These are phyloP conservation scores for Penicillium atrosanguineum DNA, from an alignment of 495 filamentous ascomycete species.

Conservation along the genomic window DNA sequence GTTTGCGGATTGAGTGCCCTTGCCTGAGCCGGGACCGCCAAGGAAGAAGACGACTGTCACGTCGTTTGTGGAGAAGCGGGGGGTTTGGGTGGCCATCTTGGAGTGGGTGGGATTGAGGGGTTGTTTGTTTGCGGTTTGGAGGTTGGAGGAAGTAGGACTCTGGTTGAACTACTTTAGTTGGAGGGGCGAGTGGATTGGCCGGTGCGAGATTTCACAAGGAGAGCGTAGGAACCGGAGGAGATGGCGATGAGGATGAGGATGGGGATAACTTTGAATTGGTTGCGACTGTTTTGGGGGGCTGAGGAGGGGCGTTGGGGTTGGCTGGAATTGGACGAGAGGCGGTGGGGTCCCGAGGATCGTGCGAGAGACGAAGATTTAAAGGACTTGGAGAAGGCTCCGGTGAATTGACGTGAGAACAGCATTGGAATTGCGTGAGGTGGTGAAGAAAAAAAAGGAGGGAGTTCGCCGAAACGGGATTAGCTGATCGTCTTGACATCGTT, in stretches of 20 bases:
- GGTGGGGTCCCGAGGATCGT: slow-evolving; percentile 18
- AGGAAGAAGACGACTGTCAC: slow-evolving; percentile 78
- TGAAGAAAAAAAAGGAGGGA: slow-evolving; percentile 11
- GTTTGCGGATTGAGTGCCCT: slow-evolving; percentile 77
- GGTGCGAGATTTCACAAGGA: slow-evolving; percentile 60
- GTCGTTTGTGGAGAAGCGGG: slow-evolving; percentile 74
- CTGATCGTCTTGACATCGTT: not conserved
- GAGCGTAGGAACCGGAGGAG: slow-evolving; percentile 59
- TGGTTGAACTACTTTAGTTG: slow-evolving; percentile 9
- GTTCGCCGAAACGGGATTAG: slow-evolving; percentile 22
- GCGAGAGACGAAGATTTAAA: slow-evolving; percentile 1
- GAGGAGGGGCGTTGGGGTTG: slow-evolving; percentile 16
- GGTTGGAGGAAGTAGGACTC: slow-evolving; percentile 7
- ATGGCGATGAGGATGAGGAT: slow-evolving; percentile 58
- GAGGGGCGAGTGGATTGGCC: slow-evolving; percentile 21
- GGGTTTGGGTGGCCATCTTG: slow-evolving; percentile 38
- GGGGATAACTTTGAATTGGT: slow-evolving; percentile 62
- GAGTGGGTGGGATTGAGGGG: slow-evolving; percentile 5
- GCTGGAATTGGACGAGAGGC: slow-evolving; percentile 20
- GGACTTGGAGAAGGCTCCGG: slow-evolving; percentile 18
- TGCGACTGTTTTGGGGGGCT: slow-evolving; percentile 34
- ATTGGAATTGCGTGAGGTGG: not conserved
- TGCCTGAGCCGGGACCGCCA: slow-evolving; percentile 55
- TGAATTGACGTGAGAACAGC: slow-evolving; percentile 6
- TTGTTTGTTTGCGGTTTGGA: slow-evolving; percentile 12